Base-by-base conservation (phyloP, 108 stramenopile genomes). In the Tribonema minus region DNA sequence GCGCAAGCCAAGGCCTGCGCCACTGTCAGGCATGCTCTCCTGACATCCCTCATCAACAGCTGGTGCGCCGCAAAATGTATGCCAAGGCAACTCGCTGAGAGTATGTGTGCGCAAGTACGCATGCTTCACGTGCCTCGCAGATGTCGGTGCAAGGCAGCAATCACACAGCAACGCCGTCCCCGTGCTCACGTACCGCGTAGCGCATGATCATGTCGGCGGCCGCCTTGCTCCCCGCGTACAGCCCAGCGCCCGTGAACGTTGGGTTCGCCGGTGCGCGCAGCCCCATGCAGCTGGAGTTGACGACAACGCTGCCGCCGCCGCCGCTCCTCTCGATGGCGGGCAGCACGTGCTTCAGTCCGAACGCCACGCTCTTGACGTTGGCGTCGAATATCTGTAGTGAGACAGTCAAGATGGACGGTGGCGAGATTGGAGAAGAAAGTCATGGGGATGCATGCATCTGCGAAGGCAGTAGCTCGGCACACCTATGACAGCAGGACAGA, bases 321-420 rank as follows among this genome's bases (percentile, higher is more conserved):
- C 73, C 31, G 27, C 37, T 9, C n/a, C 28, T 54, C 1, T 30
- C 33, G 64, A 74, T 74, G 6, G 73, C 73, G 12, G 73, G 73
- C 29, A 74, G 64, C 64, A 65, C 26, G 3, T 30, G 37, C n/a
- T 26, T 3, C 2, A n/a, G 35, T 58, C 15, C 3, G 25, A 29
- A 31, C 23, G 26, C 58, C 31, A 23, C 26, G 70, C n/a, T n/a
- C n/a, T n/a, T n/a, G n/a, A n/a, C n/a, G 59, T 6, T 25, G 2
- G 2, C 4, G 40, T 3, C 4, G 2, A 0, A 69, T 25, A 0
- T n/a, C 31, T 26, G 7, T 1, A 12, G 0, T 7, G 25, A 0
- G 30, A 23, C 15, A 15, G 9, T 7, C 30, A 15, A 2, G 6
- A 15, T 15, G 15, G 15, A 25, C 25, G 20, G 3, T n/a, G 25